phyloP scores from a whole-genome alignment of 805 yeast genomes.

The Starmerella apis region DNA sequence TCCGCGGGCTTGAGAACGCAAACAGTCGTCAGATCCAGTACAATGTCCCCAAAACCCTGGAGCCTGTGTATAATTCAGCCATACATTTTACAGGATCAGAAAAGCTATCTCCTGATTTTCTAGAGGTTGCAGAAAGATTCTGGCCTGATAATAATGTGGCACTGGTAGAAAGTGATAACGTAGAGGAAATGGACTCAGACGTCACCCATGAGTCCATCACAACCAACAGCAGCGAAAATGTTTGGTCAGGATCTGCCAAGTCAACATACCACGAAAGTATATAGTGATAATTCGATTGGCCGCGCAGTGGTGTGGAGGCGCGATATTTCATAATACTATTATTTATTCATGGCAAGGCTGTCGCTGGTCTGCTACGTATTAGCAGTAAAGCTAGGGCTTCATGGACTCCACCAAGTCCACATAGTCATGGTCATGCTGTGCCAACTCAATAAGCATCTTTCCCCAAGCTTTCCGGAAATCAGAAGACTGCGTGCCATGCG shows the following conservation, averaged over 20 bases:
- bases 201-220: slow-evolving; percentile 3
- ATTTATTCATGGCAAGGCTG: too few relatives aligned
- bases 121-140: neutral
- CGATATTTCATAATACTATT: too few relatives aligned
- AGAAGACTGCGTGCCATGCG: neutral
- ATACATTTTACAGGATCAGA: neutral
- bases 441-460: neutral
- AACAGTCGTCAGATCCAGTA: slow-evolving; percentile 11
- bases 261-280: neutral
- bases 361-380: too few relatives aligned
- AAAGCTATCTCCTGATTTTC: neutral
- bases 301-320: too few relatives aligned
- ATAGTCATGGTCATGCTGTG: neutral
- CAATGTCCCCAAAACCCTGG: slow-evolving; percentile 9
- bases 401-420: neutral
- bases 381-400: too few relatives aligned
- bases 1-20: slow-evolving; percentile 13
- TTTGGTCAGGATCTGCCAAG: neutral
- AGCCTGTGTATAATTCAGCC: neutral
- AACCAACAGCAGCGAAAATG: neutral
- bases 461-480: neutral
- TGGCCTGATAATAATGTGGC: neutral
- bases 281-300: too few relatives aligned
- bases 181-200: slow-evolving; percentile 7
- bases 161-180: neutral